Base-by-base conservation (phyloP, 371 early-diverging fungal species). In the Mucor lusitanicus region DNA sequence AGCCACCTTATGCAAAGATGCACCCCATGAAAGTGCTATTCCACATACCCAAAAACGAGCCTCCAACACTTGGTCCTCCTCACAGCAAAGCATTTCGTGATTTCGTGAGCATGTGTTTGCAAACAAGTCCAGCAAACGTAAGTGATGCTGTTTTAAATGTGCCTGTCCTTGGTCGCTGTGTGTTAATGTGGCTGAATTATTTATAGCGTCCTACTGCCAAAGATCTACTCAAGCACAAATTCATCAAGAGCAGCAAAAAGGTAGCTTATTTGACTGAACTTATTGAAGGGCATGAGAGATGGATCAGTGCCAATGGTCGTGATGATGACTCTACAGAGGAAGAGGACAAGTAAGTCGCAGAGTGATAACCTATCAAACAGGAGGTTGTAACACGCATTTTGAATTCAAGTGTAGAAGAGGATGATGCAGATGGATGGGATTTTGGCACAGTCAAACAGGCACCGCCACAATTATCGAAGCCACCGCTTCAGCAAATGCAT, bases 1-100 rank as follows among this genome's bases (percentile, higher is more conserved):
- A 91, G 67, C 96, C 98, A 28, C 99, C 99, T 17, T 93, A 94
- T 70, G 88, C 95, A 3, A 93, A 96, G 56, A 80, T 93, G 73
- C 95, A 95, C 70, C 96, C 97, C 1, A 91, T 97, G 94, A 91
- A 93, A 71, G 97, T 94, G 5, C 85, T 98, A 37, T 95, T 97
- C 68, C 83, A 94, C 61, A 98, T 97, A 53, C 97, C 97, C 40
- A 95, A 95, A 73, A 92, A 92, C 65, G 89, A 91, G 6, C 96
- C 99, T 3, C 99, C 99, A n/a, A 72, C 75, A 55, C 76, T 94
- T 56, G 90, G 88, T 11, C 90, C 91, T 8, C 85, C 89, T 48
- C 96, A 88, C 69, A 91, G 93, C 39, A 92, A 91, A 77, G 76
- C 88, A 0, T 97, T 99, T 82, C 91, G 93, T 68, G 98, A 97